Evolutionary conservation across 2,329 filamentous ascomycete species (phyloP), one percentile per base, ranked within the genome.

Genomic region (Keithomyces neogunnii): DNA sequence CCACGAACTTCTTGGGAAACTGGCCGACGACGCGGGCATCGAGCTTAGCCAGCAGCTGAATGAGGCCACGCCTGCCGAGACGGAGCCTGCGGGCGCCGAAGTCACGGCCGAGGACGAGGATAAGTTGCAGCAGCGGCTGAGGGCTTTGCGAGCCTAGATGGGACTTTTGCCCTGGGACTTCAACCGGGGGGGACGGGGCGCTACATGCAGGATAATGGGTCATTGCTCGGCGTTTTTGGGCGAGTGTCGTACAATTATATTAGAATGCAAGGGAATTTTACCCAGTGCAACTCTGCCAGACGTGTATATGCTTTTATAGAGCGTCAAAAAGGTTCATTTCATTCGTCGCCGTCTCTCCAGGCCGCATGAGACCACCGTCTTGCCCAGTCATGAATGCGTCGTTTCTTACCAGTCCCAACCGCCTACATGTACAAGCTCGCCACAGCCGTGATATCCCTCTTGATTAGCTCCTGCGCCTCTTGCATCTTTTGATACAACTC

Each of bases 401-500:
- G 28, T 42, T 1, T 42, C n/a, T 26, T 42, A 44, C 11, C 11
- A 7, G 32, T 6, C 36, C 32, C 19, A 19, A 19, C 19, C 19
- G 39, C 19, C 32, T 76, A 95, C 86, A 95, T 91, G 64, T 95
- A 95, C 63, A 95, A 69, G 66, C 85, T 89, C 11, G 90, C 89
- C 39, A 91, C 89, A 19, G 91, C 91, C 28, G 89, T 95, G 50
- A 96, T 93, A 67, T 96, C 93, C 63, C 93, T 76, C 78, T 96
- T 95, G 66, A 99, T 99, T 79, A 96, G 80, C 75, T 99, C 93
- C 78, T 97, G 92, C 59, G 92, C 95, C 56, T 84, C 84, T 72
- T 95, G 86, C 92, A 99, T 99, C 80, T 99, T 99, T 59, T 85
- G 82, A 68, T 95, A 96, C 59, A 99, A 72, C 51, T 86, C 86